These are phyloP conservation scores for Trichophyton benhamiae DNA, from an alignment of 2,329 filamentous ascomycete species.

Conservation along the genomic window DNA sequence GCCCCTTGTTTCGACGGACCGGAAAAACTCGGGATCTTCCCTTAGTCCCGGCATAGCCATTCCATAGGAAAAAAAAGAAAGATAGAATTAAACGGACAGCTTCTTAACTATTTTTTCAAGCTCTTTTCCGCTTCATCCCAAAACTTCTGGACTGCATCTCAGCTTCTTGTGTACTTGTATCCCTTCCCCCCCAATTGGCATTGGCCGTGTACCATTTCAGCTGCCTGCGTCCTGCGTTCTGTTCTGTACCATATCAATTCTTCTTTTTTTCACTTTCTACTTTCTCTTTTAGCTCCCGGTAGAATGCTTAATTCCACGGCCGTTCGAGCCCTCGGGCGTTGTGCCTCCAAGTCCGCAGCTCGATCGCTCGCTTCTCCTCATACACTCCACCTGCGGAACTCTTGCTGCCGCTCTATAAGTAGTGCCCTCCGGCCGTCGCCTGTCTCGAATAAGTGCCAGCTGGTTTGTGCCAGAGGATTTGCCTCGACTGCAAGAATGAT, in stretches of 20 bases:
- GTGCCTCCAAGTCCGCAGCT: background rate
- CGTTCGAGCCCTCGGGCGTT: background rate
- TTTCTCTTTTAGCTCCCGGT: background rate
- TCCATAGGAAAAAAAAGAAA: background rate
- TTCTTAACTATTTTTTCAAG: background rate
- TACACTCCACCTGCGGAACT: slow-evolving; percentile 1
- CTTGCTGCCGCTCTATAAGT: slow-evolving; percentile 2
- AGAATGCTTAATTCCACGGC: slow-evolving; percentile 7
- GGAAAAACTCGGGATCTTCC: slow-evolving; percentile 1
- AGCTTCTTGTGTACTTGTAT: slow-evolving; percentile 2
- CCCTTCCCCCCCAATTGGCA: background rate
- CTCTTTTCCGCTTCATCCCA: background rate
- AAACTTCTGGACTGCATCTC: background rate
- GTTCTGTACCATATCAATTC: slow-evolving; percentile 2
- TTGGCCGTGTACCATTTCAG: background rate
- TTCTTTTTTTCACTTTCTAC: background rate
- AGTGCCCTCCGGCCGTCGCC: background rate
- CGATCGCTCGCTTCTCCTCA: background rate
- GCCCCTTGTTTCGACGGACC: background rate
- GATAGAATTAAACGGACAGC: background rate
- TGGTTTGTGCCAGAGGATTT: background rate
- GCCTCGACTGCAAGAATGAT: background rate
- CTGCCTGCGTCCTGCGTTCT: background rate
- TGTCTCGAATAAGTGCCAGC: background rate
- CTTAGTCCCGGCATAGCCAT: background rate